A percentile compares a stretch with the other conserved stretches of the same genome.
These are phyloP conservation scores for Aureobasidium melanogenum DNA, from an alignment of 2,329 filamentous ascomycete genomes.

Conservation along the genomic window DNA sequence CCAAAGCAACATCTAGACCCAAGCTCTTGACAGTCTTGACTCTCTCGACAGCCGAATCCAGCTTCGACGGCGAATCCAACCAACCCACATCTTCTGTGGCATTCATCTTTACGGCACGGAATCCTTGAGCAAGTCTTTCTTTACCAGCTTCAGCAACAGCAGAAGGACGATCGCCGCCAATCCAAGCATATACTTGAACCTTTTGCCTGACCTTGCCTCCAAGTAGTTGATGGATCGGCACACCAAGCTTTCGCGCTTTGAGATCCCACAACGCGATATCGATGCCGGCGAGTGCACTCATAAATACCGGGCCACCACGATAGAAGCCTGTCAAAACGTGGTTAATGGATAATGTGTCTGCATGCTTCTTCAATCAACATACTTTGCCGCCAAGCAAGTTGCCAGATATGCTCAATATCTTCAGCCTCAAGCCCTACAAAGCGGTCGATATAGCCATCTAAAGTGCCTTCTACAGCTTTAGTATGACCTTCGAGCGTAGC, in stretches of 20 bases:
- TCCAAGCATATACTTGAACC: conserved; percentile 66
- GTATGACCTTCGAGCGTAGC: conserved; percentile 64
- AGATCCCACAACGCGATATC: conserved; percentile 74
- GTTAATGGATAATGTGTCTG: too few relatives aligned
- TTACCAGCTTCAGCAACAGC: conserved; percentile 47
- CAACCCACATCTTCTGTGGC: conserved; percentile 65
- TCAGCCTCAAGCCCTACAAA: conserved; percentile 61
- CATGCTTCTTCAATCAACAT: not conserved
- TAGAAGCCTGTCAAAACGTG: conserved; percentile 51
- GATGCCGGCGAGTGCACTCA: conserved; percentile 66
- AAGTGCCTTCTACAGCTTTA: conserved; percentile 61
- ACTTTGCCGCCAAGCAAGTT: conserved; percentile 53
- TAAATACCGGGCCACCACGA: conserved; percentile 66
- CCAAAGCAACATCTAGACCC: conserved; percentile 62
- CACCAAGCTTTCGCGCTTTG: conserved; percentile 54
- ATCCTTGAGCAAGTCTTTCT: conserved; percentile 50
- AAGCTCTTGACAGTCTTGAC: conserved; percentile 58
- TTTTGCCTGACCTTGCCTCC: conserved; percentile 64
- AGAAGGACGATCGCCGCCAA: conserved; percentile 59
- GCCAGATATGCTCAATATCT: conserved; percentile 73
- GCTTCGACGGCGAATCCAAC: conserved; percentile 59
- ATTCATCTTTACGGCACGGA: conserved; percentile 67
- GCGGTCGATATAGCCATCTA: conserved; percentile 54
- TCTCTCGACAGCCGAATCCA: conserved; percentile 56
- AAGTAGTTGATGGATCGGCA: conserved; percentile 63